Conservation (phyloP, 495 filamentous ascomycete genomes). For the Massariosphaeria phaeospora region DNA sequence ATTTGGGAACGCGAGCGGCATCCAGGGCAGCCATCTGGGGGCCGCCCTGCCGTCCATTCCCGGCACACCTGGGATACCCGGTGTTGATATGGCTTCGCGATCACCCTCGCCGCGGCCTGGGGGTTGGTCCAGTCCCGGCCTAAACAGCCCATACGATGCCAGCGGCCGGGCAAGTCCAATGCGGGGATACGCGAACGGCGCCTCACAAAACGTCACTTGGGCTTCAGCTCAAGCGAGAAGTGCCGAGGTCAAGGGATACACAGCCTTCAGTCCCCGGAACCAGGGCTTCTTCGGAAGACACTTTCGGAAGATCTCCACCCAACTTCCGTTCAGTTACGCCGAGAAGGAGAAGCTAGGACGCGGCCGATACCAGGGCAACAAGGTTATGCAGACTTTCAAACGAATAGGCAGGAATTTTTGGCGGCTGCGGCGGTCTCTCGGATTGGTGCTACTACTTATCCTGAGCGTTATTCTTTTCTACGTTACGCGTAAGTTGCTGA, state of each 20-base stretch:
- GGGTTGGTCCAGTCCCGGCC: slow-evolving; percentile 82
- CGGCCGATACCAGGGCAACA: slow-evolving; percentile 39
- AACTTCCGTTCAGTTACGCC: slow-evolving; percentile 62
- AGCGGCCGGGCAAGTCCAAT: slow-evolving; percentile 67
- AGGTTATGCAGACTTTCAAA: slow-evolving; percentile 32
- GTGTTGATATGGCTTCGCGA: slow-evolving; percentile 70
- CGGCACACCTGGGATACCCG: slow-evolving; percentile 33
- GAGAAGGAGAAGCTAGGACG: slow-evolving; percentile 74
- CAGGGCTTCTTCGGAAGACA: slow-evolving; percentile 79
- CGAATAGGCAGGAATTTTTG: slow-evolving; percentile 44
- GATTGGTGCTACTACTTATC: slow-evolving; percentile 57
- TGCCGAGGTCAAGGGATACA: slow-evolving; percentile 69
- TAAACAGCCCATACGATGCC: slow-evolving; percentile 54
- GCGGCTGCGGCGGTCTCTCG: slow-evolving; percentile 55
- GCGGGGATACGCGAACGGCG: slow-evolving; percentile 45
- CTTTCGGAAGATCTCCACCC: slow-evolving; percentile 66
- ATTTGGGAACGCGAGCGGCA: slow-evolving; percentile 23
- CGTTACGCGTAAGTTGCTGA: slow-evolving; percentile 58
- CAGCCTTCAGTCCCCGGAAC: slow-evolving; percentile 73
- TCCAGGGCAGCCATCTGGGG: slow-evolving; percentile 12
- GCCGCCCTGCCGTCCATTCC: slow-evolving; percentile 31
- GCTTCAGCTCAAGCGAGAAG: slow-evolving; percentile 70
- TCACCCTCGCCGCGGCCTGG: slow-evolving; percentile 78
- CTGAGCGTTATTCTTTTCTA: slow-evolving; percentile 62
- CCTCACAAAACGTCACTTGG: slow-evolving; percentile 63